Evolutionary conservation across 2,329 filamentous ascomycete genomes (phyloP).

Genomic region (Emergomyces orientalis): DNA sequence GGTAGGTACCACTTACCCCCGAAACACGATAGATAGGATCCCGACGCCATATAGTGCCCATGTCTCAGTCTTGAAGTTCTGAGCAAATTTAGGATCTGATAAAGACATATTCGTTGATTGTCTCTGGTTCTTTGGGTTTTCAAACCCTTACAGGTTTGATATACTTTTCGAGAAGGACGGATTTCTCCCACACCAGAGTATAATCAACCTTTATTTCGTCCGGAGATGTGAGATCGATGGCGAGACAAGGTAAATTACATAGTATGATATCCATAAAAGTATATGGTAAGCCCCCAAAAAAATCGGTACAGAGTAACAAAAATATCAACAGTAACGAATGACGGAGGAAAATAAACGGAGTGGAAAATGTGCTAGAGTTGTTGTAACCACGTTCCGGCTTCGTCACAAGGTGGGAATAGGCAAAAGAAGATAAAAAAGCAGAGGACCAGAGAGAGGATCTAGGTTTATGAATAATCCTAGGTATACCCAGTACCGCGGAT

Average conservation of each 20-base stretch:
- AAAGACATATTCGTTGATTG: neutral
- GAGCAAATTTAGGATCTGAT: constrained; percentile 16
- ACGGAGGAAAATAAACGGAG: neutral
- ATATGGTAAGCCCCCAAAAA: neutral
- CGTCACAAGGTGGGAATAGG: neutral
- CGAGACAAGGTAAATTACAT: neutral
- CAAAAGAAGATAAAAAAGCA: neutral
- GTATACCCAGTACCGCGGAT: neutral
- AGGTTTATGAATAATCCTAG: neutral
- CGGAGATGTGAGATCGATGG: neutral
- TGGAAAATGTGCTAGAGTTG: too few species aligned
- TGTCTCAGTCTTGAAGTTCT: constrained; percentile 26
- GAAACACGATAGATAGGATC: constrained; percentile 27
- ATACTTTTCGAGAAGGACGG: neutral
- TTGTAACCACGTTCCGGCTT: neutral
- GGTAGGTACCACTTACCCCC: constrained; percentile 36
- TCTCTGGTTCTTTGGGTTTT: neutral
- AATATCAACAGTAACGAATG: neutral
- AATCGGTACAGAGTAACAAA: neutral
- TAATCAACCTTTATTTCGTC: neutral
- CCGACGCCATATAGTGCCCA: constrained; percentile 33
- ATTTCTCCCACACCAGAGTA: neutral
- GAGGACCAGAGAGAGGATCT: neutral
- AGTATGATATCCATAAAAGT: neutral
- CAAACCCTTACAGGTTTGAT: neutral